A percentile compares a stretch with the other conserved stretches of the same genome.
Conservation (phyloP, 2,329 filamentous ascomycete species). For the Pyrenochaeta sp. region DNA sequence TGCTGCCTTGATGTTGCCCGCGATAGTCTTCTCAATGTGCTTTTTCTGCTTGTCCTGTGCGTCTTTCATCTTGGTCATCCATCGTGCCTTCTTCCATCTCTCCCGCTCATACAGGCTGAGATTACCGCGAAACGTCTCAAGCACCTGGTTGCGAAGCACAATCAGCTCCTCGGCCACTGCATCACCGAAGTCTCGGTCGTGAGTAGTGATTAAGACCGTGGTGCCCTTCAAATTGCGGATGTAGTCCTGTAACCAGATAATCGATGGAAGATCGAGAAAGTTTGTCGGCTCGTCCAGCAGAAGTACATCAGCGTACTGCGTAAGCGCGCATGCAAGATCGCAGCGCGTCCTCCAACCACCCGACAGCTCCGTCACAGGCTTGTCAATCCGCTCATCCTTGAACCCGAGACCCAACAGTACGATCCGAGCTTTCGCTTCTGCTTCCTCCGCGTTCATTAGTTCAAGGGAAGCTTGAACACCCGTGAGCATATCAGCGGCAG, state of each 20-base stretch:
- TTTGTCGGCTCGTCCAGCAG: slow-evolving; percentile 90
- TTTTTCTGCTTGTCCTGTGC: slow-evolving; percentile 82
- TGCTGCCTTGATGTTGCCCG: slow-evolving; percentile 76
- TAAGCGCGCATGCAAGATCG: slow-evolving; percentile 63
- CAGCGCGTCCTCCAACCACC: slow-evolving; percentile 65
- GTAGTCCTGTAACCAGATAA: slow-evolving; percentile 84
- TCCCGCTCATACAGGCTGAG: slow-evolving; percentile 75
- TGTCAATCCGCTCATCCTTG: slow-evolving; percentile 66
- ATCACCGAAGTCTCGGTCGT: slow-evolving; percentile 83
- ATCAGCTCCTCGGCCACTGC: slow-evolving; percentile 78
- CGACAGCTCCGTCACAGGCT: slow-evolving; percentile 71
- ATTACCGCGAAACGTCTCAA: slow-evolving; percentile 79
- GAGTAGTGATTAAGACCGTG: slow-evolving; percentile 81
- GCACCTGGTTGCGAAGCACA: slow-evolving; percentile 74
- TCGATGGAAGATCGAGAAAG: slow-evolving; percentile 81
- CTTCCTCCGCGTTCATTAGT: slow-evolving; percentile 64
- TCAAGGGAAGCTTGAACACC: slow-evolving; percentile 75
- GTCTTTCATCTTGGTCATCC: slow-evolving; percentile 78
- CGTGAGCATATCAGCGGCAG: slow-evolving; percentile 73
- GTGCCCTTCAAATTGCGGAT: slow-evolving; percentile 65
- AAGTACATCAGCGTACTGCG: slow-evolving; percentile 78
- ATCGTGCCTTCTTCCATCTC: slow-evolving; percentile 71
- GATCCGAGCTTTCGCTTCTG: slow-evolving; percentile 71
- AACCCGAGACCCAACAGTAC: slow-evolving; percentile 75
- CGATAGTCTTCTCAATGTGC: slow-evolving; percentile 81